Conservation (phyloP, 2,329 filamentous ascomycete species). For the Penicillium hesseltinei region DNA sequence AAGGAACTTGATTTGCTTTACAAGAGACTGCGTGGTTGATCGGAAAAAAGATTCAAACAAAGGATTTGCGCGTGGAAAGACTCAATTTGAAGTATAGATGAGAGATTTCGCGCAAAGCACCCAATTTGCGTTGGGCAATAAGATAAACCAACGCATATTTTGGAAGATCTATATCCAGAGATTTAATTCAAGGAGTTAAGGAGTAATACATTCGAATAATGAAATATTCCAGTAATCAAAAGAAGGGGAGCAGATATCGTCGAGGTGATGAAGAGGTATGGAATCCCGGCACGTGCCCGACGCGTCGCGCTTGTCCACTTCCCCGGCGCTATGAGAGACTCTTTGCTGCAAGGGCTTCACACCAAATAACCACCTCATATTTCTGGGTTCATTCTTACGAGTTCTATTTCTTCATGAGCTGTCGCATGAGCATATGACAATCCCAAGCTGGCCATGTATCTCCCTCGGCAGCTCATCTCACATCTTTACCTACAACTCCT, state of each 20-base stretch:
- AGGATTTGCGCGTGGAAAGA: background rate
- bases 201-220: background rate
- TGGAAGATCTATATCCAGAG: background rate
- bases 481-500: slow-evolving; percentile 90
- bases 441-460: slow-evolving; percentile 68
- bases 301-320: slow-evolving; percentile 25
- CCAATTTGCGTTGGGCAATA: background rate
- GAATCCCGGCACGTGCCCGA: slow-evolving; percentile 29
- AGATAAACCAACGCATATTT: background rate
- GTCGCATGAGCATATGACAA: slow-evolving; percentile 20
- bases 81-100: background rate
- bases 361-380: slow-evolving; percentile 11
- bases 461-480: slow-evolving; percentile 82
- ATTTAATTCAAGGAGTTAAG: background rate
- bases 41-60: background rate
- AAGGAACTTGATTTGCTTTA: slow-evolving; percentile 11
- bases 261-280: slow-evolving; percentile 23
- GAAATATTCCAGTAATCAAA: background rate
- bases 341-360: slow-evolving; percentile 15
- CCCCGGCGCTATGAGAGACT: slow-evolving; percentile 12
- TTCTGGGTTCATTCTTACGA: slow-evolving; percentile 16
- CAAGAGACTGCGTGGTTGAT: background rate
- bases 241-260: slow-evolving; percentile 14
- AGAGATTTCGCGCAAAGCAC: slow-evolving; percentile 1
- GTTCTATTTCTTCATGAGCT: slow-evolving; percentile 18